Evolutionary conservation across 106 monocot genomes (phyloP), one percentile per base, ranked within the genome.

Genomic region (Narthecium ossifragum): DNA sequence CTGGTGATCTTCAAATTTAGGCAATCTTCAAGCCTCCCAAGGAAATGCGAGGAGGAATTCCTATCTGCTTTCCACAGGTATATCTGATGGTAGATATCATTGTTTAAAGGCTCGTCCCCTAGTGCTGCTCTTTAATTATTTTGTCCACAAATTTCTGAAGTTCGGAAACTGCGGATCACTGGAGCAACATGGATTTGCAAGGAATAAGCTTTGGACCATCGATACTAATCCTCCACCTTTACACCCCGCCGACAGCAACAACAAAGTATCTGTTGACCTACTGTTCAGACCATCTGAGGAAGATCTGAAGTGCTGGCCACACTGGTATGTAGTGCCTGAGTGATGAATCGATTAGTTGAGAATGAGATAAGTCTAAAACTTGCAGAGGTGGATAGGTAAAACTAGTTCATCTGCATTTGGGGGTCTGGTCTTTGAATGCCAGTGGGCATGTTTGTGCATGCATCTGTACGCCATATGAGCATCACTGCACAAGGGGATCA

Each of bases 161-260:
- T 88, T 93, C 69, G 85, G 93, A 1, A 77, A 79, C 30, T 71
- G 76, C 68, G 82, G 88, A 38, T 72, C 73, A 50, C 61, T 85
- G 47, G 93, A 93, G 73, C 84, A 82, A 72, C 93, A 93, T 79
- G 93, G 93, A 50, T 93, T 93, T 77, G 88, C 82, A 59, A 88
- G 88, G 64, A 93, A 93, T 72, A 93, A 70, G 57, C 76, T 72
- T 8, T 93, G 93, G 93, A 64, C 31, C 31, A 74, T 88, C 20
- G 93, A 93, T 53, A 46, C 62, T 26, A 67, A 88, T 59, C 80
- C 83, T 63, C 85, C 79, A 51, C 73, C 76, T 49, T 25, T 82
- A 20, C 65, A 48, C 8, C 32, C 66, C 15, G 58, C 64, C 57
- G 69, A 78, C 40, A 40, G 28, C 54, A 58, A 55, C 46, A 80